Evolutionary conservation across 2,329 filamentous ascomycete species (phyloP).

Genomic region (Trichoderma koningiopsis): DNA sequence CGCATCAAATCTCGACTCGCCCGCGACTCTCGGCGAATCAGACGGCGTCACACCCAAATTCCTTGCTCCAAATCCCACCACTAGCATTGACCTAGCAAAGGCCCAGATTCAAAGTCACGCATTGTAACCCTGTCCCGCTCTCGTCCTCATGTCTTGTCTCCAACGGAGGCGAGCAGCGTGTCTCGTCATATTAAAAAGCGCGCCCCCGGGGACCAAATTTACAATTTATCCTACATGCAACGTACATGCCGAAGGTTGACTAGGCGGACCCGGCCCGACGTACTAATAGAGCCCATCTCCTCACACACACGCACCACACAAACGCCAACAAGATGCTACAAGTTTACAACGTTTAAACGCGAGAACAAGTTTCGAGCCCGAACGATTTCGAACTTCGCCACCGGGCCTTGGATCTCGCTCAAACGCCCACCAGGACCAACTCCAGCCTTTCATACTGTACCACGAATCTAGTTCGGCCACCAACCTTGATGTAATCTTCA

Average conservation of each 20-base stretch:
- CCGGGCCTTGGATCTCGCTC: not conserved
- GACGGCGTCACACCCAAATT: not conserved
- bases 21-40: not conserved
- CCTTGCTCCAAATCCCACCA: not conserved
- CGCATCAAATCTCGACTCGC: not conserved
- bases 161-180: slow-evolving; percentile 22
- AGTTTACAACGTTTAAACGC: not conserved
- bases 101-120: slow-evolving; percentile 7
- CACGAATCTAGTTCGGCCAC: not conserved
- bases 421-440: not conserved
- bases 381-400: not conserved
- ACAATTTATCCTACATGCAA: slow-evolving; percentile 18
- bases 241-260: not conserved
- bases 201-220: not conserved
- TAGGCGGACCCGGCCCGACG: slow-evolving; percentile 2
- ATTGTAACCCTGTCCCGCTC: not conserved
- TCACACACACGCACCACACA: not conserved
- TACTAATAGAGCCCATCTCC: not conserved
- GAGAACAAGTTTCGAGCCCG: not conserved
- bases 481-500: not conserved
- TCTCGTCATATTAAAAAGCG: slow-evolving; percentile 10
- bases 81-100: not conserved
- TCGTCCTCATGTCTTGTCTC: not conserved
- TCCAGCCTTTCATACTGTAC: not conserved
- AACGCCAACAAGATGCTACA: not conserved